phyloP scores from a whole-genome alignment of 768 basidiomycete species.

The Lactarius sp. region DNA sequence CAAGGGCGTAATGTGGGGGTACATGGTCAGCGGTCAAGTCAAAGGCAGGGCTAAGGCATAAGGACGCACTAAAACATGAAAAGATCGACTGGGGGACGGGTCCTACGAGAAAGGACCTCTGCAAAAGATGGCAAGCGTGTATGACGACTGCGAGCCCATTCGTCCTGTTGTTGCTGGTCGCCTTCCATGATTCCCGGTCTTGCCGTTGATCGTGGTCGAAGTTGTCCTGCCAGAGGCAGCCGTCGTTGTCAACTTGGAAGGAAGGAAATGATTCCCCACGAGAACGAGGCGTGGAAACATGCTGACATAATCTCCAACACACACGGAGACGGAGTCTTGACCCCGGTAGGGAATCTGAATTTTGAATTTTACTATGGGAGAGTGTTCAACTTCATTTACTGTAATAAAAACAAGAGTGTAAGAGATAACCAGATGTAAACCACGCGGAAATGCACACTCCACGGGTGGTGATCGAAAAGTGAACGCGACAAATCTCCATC shows the following conservation, averaged over 20 bases:
- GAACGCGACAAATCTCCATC: conserved; percentile 6
- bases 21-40: conserved; percentile 14
- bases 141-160: conserved; percentile 65
- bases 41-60: conserved; percentile 13
- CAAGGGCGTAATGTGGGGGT: too few species aligned
- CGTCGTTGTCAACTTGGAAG: conserved; percentile 10
- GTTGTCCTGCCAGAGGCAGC: background rate
- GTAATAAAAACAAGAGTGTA: background rate
- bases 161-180: conserved; percentile 49
- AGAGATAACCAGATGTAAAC: conserved; percentile 2
- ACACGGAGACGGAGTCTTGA: background rate
- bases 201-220: conserved; percentile 4
- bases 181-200: conserved; percentile 31
- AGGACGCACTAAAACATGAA: conserved; percentile 96
- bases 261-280: background rate
- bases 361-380: background rate
- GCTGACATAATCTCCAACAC: conserved; percentile 19
- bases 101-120: conserved; percentile 87
- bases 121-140: conserved; percentile 82
- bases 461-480: conserved; percentile 11
- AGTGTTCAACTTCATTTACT: background rate
- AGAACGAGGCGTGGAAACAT: conserved; percentile 5
- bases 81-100: conserved; percentile 91
- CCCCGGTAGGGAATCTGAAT: too few species aligned
- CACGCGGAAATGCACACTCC: background rate